phyloP scores from a whole-genome alignment of 2,329 filamentous ascomycete genomes.

The Lasiodiplodia gonubiensis region DNA sequence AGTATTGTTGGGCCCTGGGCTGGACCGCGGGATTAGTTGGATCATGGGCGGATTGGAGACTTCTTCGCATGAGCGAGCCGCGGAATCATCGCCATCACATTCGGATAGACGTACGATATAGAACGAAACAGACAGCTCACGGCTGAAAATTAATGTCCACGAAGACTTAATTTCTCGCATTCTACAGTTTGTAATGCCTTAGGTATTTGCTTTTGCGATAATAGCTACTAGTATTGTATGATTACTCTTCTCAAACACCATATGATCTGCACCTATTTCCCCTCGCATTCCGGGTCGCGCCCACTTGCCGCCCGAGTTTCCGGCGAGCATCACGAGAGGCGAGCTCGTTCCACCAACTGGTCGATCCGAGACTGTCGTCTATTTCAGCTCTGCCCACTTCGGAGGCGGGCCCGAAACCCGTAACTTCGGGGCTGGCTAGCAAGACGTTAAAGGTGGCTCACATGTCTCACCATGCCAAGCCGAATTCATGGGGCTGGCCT shows the following conservation, averaged over 20 bases:
- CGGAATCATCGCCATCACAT: constrained; percentile 21
- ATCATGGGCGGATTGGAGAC: constrained; percentile 11
- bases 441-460: background rate
- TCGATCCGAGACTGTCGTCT: background rate
- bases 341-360: background rate
- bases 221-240: background rate
- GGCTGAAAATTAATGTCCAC: constrained; percentile 28
- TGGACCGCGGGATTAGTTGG: constrained; percentile 20
- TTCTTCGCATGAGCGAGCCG: constrained; percentile 10
- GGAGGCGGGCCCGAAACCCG: background rate
- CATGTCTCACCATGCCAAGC: background rate
- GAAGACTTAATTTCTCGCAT: constrained; percentile 19
- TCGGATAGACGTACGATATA: constrained; percentile 29
- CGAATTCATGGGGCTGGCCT: too few species aligned
- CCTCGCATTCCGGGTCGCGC: background rate
- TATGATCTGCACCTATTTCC: background rate
- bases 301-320: background rate
- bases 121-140: constrained; percentile 29
- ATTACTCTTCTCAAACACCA: background rate
- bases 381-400: background rate
- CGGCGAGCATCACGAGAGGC: background rate
- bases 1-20: constrained; percentile 9
- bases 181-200: background rate
- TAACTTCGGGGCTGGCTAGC: background rate
- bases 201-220: background rate